Base-by-base conservation (phyloP, 495 filamentous ascomycete species). In the Staphylotrichum tortipilum region DNA sequence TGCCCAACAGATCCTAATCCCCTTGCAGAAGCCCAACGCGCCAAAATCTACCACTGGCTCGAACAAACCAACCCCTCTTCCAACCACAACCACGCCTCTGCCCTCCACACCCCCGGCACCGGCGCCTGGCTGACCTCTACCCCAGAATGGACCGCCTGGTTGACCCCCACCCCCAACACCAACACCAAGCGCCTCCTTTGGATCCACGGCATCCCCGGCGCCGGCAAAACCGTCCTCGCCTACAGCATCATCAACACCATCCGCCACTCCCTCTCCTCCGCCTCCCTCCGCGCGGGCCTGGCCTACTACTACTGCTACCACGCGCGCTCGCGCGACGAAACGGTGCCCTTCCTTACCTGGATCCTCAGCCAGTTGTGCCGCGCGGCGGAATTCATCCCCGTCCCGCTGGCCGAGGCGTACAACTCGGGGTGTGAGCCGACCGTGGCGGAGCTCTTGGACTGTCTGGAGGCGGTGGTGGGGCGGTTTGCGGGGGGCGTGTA, bases 231-330 rank as follows among this genome's bases (percentile, higher is more conserved):
- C 12, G 56, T 72, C 8, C 52, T 71, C 1, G 56, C 61, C 10
- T 67, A 60, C 14, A 56, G 56, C 23, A 53, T 69, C 21, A 57
- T 70, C 26, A 52, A 69, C 15, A 31, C 47, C 4, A 9, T 46
- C 35, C n/a, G n/a, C n/a, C n/a, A n/a, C n/a, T n/a, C n/a, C n/a
- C n/a, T n/a, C n/a, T n/a, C n/a, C n/a, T n/a, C n/a, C n/a, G n/a
- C n/a, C n/a, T n/a, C n/a, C n/a, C n/a, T n/a, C n/a, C 52, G 44
- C 4, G 50, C 40, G 36, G 41, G 11, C 8, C 6, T 24, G 10
- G 63, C 58, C 4, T 72, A 63, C 44, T 71, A 70, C 35, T 71
- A 71, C 38, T 72, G 68, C 43, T 57, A 59, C 38, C 50, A 65
- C 41, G 57, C 57, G 40, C 61, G 61, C 5, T 55, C 61, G 18